These are phyloP conservation scores for Ceratonia siliqua DNA, from an alignment of 306 rosid species.

Conservation along the genomic window DNA sequence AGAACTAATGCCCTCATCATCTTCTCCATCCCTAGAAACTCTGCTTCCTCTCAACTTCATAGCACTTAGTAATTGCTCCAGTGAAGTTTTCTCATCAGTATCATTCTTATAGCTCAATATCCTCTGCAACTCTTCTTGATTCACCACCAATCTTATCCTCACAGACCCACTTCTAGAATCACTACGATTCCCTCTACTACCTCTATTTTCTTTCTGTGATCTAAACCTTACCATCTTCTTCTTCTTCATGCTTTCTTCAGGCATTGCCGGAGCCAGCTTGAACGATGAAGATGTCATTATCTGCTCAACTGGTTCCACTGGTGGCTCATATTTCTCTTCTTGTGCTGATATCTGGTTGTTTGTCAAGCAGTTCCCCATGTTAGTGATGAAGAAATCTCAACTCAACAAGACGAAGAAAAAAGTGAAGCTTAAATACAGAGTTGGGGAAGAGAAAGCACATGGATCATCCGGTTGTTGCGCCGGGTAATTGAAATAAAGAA, in stretches of 20 bases:
- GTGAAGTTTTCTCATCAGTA: slow-evolving; percentile 24
- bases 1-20: slow-evolving; percentile 18
- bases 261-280: slow-evolving; percentile 21
- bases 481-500: slow-evolving; percentile 41
- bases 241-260: slow-evolving; percentile 38
- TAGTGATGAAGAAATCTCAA: not conserved
- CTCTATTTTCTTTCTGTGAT: slow-evolving; percentile 15
- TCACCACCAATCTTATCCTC: slow-evolving; percentile 82
- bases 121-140: slow-evolving; percentile 65
- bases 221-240: slow-evolving; percentile 39
- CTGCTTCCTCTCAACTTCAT: slow-evolving; percentile 55
- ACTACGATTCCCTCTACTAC: not conserved
- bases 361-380: slow-evolving; percentile 82
- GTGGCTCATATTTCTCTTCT: slow-evolving; percentile 31
- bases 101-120: slow-evolving; percentile 46
- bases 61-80: slow-evolving; percentile 62
- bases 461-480: slow-evolving; percentile 70
- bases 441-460: slow-evolving; percentile 56
- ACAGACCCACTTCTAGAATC: slow-evolving; percentile 48
- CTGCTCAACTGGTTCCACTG: slow-evolving; percentile 28
- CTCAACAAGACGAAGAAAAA: slow-evolving; percentile 8
- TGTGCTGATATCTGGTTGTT: slow-evolving; percentile 46
- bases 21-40: slow-evolving; percentile 36
- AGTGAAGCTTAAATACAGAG: slow-evolving; percentile 19
- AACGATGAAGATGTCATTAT: not conserved